These are phyloP conservation scores for Exophiala lecanii-corni DNA, from an alignment of 2,329 filamentous ascomycete genomes.

Conservation along the genomic window DNA sequence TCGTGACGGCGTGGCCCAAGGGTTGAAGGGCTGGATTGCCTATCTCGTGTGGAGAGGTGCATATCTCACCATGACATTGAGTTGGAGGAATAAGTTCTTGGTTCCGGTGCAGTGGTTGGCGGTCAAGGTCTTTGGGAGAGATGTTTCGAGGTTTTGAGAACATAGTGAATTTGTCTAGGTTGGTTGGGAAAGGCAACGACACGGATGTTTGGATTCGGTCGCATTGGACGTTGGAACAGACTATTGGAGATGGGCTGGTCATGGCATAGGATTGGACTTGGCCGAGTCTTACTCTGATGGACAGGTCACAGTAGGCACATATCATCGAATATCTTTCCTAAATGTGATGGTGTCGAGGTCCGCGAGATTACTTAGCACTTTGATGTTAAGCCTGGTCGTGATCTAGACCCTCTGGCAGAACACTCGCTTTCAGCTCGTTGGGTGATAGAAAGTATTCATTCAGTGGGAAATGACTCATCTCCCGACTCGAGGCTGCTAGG, in stretches of 20 bases:
- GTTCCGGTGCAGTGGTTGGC: conserved; percentile 40
- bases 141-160: conserved; percentile 39
- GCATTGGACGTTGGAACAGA: not conserved
- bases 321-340: not conserved
- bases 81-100: conserved; percentile 42
- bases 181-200: not conserved
- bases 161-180: not conserved
- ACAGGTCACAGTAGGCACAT: too few relatives aligned
- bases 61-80: conserved; percentile 44
- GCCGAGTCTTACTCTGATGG: too few relatives aligned
- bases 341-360: not conserved
- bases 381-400: too few relatives aligned
- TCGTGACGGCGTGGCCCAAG: conserved; percentile 11
- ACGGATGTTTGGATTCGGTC: not conserved
- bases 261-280: not conserved
- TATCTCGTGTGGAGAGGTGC: conserved; percentile 43
- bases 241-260: not conserved
- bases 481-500: too few relatives aligned
- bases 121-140: conserved; percentile 41
- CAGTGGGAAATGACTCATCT: too few relatives aligned
- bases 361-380: too few relatives aligned
- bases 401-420: too few relatives aligned
- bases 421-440: too few relatives aligned
- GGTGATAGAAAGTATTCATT: too few relatives aligned
- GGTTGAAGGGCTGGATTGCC: conserved; percentile 37